Conservation (phyloP, 2,329 filamentous ascomycete species). For the Chaetomium strumarium region DNA sequence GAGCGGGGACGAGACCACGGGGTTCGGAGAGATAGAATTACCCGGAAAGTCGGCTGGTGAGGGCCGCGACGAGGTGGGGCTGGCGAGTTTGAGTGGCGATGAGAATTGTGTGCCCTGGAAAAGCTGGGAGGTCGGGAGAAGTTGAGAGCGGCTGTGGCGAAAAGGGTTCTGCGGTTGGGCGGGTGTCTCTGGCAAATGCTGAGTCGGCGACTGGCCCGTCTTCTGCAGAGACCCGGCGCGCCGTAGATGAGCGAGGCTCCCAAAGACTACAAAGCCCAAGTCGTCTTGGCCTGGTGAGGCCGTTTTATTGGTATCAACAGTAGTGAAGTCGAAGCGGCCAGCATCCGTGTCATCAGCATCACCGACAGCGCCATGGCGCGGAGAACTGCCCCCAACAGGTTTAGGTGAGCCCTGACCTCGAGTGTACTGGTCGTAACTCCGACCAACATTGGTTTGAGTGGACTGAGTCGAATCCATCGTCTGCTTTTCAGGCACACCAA, state of each 20-base stretch:
- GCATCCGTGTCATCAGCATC: constrained; percentile 49
- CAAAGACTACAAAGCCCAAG: constrained; percentile 29
- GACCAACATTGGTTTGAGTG: constrained; percentile 51
- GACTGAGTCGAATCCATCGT: constrained; percentile 47
- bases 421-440: constrained; percentile 47
- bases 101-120: constrained; percentile 52
- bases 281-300: constrained; percentile 23
- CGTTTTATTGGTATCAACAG: constrained; percentile 36
- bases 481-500: constrained; percentile 7
- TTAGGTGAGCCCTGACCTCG: constrained; percentile 27
- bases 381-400: constrained; percentile 10
- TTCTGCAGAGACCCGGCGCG: constrained; percentile 7
- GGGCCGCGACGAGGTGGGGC: constrained; percentile 53
- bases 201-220: constrained; percentile 11
- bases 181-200: constrained; percentile 42
- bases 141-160: constrained; percentile 30
- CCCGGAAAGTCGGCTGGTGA: constrained; percentile 43
- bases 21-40: constrained; percentile 42
- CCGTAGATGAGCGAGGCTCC: constrained; percentile 8
- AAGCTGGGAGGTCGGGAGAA: constrained; percentile 43
- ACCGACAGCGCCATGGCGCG: constrained; percentile 33
- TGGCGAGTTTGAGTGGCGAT: constrained; percentile 43
- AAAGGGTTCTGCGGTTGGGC: constrained; percentile 45
- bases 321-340: constrained; percentile 39
- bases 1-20: constrained; percentile 41